Evolutionary conservation across 2,329 filamentous ascomycete genomes (phyloP), one percentile per base, ranked within the genome.

Genomic region (Epichloe hybrida): DNA sequence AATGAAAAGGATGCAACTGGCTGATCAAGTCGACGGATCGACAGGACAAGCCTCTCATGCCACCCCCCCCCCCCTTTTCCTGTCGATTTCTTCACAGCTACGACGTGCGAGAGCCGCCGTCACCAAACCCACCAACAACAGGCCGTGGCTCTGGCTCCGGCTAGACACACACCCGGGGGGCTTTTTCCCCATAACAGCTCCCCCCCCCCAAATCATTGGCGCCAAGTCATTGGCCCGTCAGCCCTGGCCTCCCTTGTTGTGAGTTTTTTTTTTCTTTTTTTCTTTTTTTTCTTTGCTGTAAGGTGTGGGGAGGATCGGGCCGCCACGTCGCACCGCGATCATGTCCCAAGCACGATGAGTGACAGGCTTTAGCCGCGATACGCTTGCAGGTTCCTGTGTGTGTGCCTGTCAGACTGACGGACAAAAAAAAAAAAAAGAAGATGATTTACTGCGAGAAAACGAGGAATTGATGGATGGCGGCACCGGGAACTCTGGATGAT

Each of bases 321-420:
- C 51, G 51, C 34, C 51, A 52, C 17, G 51, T 52, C 51, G 48
- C 51, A 46, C 48, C 31, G 39, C 48, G 41, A 52, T 49, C 46
- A 48, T 37, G 41, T 39, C n/a, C 41, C 17, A 37, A 49, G 36
- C 44, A 51, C 35, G 34, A 44, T 36, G 43, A 38, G 27, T 44
- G 45, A 51, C 39, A 44, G 45, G 37, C 38, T 27, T 38, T 51
- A 51, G 45, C 50, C 49, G 49, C 49, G 49, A 51, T 43, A 51
- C 44, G 44, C 44, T 41, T 47, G 44, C 43, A 43, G 44, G 37
- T 44, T 48, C 17, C 23, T 12, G 36, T 13, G 36, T 5, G 21
- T 6, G 36, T 13, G 36, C 7, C 13, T 38, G 12, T n/a, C 36
- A 38, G 31, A 48, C 27, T 13, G 46, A 48, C 12, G 3, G 27